Percentiles rank a stretch among this genome's conserved stretches.
These are phyloP conservation scores for Achlya hypogyna DNA, from an alignment of 352 stramenopile genomes.

Conservation along the genomic window DNA sequence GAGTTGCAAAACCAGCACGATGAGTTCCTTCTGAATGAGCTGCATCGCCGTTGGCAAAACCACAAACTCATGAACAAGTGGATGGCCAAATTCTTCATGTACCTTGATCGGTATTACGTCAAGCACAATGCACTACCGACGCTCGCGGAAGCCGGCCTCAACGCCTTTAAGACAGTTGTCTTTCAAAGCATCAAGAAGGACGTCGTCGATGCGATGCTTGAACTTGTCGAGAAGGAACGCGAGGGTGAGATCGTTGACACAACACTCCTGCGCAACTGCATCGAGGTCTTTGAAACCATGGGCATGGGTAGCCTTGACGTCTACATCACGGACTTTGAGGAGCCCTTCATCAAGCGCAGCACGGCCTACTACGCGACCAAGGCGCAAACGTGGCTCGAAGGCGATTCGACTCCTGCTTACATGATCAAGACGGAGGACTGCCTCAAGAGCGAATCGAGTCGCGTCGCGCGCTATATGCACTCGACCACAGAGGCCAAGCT, in stretches of 20 bases:
- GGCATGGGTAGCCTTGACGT: constrained; percentile 93
- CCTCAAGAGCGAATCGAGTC: constrained; percentile 63
- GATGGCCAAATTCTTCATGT: constrained; percentile 99
- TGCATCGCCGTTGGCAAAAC: constrained; percentile 96
- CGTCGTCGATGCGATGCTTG: constrained; percentile 87
- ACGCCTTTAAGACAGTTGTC: constrained; percentile 75
- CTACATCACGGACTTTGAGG: constrained; percentile 95
- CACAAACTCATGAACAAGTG: constrained; percentile 99
- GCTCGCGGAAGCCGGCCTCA: constrained; percentile 85
- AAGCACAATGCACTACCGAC: constrained; percentile 96
- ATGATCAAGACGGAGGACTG: constrained; percentile 91
- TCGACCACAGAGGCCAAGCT: constrained; percentile 94
- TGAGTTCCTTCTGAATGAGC: constrained; percentile 94
- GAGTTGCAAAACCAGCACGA: constrained; percentile 82
- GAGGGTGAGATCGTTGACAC: constrained; percentile 97
- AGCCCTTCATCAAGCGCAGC: constrained; percentile 88
- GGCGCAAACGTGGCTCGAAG: constrained; percentile 95
- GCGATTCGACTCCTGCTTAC: constrained; percentile 97
- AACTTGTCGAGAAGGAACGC: constrained; percentile 96
- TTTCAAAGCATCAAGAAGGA: constrained; percentile 79
- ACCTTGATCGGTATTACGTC: constrained; percentile 97
- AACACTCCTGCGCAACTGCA: constrained; percentile 92
- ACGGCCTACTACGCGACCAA: constrained; percentile 94
- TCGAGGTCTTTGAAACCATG: constrained; percentile 98
- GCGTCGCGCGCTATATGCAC: constrained; percentile 96